Percentiles rank a stretch among this genome's conserved stretches.
Evolutionary conservation across 2,329 filamentous ascomycete genomes (phyloP).

Genomic region (Alternaria alternata): DNA sequence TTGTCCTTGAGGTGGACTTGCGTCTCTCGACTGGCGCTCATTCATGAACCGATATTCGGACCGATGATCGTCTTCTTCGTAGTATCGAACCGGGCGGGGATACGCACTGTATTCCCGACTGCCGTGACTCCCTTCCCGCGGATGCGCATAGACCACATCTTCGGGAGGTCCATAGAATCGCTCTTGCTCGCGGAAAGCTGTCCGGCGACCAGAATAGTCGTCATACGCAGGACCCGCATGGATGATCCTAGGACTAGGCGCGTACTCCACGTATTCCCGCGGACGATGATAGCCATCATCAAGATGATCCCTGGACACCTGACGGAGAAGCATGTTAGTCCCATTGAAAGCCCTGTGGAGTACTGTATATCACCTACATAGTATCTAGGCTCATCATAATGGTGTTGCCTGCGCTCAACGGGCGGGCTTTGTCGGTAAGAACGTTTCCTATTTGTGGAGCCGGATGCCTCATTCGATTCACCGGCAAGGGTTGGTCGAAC

Average conservation of each 20-base stretch:
- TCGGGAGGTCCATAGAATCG: conserved; percentile 38
- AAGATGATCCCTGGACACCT: conserved; percentile 39
- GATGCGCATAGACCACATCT: conserved; percentile 39
- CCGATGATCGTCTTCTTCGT: conserved; percentile 33
- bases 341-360: conserved; percentile 7
- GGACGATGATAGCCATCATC: conserved; percentile 40
- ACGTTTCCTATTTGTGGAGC: conserved; percentile 29
- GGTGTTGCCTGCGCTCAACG: conserved; percentile 38
- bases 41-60: conserved; percentile 35
- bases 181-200: conserved; percentile 45
- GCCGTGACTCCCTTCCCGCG: conserved; percentile 37
- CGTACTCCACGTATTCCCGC: conserved; percentile 43
- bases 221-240: conserved; percentile 41
- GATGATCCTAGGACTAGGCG: conserved; percentile 37
- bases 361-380: conserved; percentile 42
- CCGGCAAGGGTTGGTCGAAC: conserved; percentile 48
- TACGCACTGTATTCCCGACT: conserved; percentile 38
- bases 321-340: conserved; percentile 24
- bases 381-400: conserved; percentile 43
- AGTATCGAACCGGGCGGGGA: conserved; percentile 39
- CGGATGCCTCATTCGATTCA: conserved; percentile 26
- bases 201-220: conserved; percentile 41
- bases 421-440: conserved; percentile 37
- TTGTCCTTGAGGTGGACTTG: conserved; percentile 31
- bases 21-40: conserved; percentile 32